Base-by-base conservation (phyloP, 768 basidiomycete species). In the Russula olivacea region DNA sequence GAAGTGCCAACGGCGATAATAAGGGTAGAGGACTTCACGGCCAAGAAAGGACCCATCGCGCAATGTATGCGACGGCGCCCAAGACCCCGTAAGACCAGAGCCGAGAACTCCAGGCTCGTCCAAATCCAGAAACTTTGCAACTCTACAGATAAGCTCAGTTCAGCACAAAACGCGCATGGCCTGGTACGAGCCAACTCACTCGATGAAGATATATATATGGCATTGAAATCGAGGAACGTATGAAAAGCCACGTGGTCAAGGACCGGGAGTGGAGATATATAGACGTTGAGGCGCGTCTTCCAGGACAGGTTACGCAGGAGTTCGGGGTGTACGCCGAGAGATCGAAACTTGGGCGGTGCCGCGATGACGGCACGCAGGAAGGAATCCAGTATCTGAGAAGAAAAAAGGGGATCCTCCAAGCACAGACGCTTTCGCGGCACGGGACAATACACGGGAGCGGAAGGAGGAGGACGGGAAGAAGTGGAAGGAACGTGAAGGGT, bases 41-140 rank as follows among this genome's bases (percentile, higher is more conserved):
- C 91, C 73, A 66, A 93, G 69, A 71, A 86, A 84, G 79, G 51
- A 82, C 72, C 86, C 89, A 93, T 71, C 87, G 91, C 9, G 87
- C 84, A 47, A 89, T 79, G 75, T 95, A 95, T 15, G 91, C 92
- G 14, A 90, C 86, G 19, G 86, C 82, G 23, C 81, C 93, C 12
- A 96, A 79, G 3, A 86, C 82, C 93, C 93, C 95, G 72, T 86
- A 72, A 80, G 82, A 63, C 85, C 84, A 60, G 87, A 87, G 64
- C 84, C 84, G 64, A 87, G 81, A 55, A 86, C 81, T 19, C 83
- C 84, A 69, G 83, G 80, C 36, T 85, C 82, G 69, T 78, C 78
- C 51, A 88, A 84, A 70, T 86, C 85, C 3, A 91, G 91, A 71
- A 82, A 81, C 72, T 83, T 86, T 30, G 89, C 83, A 67, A 89